These are phyloP conservation scores for Lichina pygmaea DNA, from an alignment of 495 filamentous ascomycete genomes.

Conservation along the genomic window DNA sequence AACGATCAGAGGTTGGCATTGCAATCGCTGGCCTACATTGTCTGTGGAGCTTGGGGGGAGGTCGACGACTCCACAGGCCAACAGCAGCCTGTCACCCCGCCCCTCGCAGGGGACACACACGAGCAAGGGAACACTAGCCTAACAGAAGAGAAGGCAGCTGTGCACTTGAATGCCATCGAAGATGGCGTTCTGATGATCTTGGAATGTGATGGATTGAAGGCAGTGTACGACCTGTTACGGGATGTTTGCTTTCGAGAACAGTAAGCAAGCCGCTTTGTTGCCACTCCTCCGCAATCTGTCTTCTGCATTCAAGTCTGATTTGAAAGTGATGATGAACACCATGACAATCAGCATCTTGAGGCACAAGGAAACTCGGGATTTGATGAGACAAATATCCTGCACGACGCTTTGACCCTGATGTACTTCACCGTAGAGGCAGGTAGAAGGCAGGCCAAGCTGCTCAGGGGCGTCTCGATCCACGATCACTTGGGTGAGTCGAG, in stretches of 20 bases:
- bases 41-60: conserved; percentile 3
- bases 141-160: conserved; percentile 17
- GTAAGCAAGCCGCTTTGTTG: background rate
- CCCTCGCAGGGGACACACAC: background rate
- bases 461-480: conserved; percentile 11
- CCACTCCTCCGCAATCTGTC: no score
- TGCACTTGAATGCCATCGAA: conserved; percentile 45
- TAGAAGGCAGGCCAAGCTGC: conserved; percentile 17
- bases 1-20: background rate
- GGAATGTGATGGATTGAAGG: conserved; percentile 28
- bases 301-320: no score
- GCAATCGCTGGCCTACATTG: conserved; percentile 1
- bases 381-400: conserved; percentile 17
- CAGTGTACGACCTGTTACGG: conserved; percentile 30
- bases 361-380: no score
- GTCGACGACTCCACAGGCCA: background rate
- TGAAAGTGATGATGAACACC: no score
- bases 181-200: conserved; percentile 30
- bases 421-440: conserved; percentile 49
- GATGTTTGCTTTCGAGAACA: conserved; percentile 24
- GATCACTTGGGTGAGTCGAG: conserved; percentile 10
- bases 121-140: conserved; percentile 3
- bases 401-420: conserved; percentile 34
- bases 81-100: background rate
- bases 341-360: no score